Percentiles rank a stretch among this genome's conserved stretches.
These are phyloP conservation scores for Coniochaeta sp. DNA, from an alignment of 2,329 filamentous ascomycete genomes.

Conservation along the genomic window DNA sequence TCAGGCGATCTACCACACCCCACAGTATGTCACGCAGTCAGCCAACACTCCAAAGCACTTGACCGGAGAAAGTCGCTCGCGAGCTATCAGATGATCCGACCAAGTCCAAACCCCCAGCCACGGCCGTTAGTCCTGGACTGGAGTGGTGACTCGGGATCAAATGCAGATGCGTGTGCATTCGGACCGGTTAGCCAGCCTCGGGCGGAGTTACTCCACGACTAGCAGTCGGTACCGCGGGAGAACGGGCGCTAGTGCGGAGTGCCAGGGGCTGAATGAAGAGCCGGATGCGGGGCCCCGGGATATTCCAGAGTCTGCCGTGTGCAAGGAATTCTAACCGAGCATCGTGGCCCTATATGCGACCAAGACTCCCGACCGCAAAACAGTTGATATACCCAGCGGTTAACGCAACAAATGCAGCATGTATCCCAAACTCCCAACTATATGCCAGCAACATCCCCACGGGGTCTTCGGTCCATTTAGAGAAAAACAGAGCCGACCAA, in stretches of 20 bases:
- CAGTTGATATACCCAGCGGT: no score
- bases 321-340: neutral
- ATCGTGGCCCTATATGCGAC: neutral
- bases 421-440: no score
- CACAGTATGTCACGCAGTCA: no score
- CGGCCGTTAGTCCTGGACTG: no score
- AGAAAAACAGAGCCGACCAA: neutral
- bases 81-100: no score
- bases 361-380: neutral
- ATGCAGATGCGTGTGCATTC: neutral
- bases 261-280: no score
- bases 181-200: neutral
- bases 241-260: neutral
- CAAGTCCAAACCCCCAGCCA: no score
- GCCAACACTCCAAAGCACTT: no score
- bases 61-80: no score
- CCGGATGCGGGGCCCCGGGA: neutral
- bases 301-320: neutral
- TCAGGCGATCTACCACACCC: no score
- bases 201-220: neutral
- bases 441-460: no score
- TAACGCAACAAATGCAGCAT: no score
- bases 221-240: neutral
- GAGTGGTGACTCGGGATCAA: neutral
- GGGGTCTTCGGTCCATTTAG: neutral